Conservation (phyloP, 2,329 filamentous ascomycete species). For the Ascomycota sp. region DNA sequence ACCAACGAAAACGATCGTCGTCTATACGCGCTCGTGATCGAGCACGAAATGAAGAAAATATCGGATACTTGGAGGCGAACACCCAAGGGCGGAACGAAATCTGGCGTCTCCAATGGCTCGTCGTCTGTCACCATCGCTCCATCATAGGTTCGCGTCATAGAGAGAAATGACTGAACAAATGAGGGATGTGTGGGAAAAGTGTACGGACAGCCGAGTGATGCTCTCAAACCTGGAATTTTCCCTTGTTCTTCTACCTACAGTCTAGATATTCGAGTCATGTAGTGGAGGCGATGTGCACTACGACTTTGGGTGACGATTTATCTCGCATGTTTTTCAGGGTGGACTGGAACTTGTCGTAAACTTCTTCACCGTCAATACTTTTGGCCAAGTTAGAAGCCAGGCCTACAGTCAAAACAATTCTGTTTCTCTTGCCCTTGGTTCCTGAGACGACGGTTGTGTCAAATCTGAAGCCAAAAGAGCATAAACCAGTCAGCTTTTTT, state of each 20-base stretch:
- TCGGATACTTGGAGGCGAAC: slow-evolving; percentile 14
- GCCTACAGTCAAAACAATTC: slow-evolving; percentile 15
- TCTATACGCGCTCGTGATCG: slow-evolving; percentile 14
- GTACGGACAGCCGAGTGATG: background rate
- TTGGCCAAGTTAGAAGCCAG: slow-evolving; percentile 10
- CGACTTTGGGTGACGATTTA: slow-evolving; percentile 13
- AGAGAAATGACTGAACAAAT: background rate
- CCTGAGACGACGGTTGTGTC: slow-evolving; percentile 1
- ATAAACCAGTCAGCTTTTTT: too few species aligned
- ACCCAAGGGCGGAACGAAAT: slow-evolving; percentile 8
- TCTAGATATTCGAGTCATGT: slow-evolving; percentile 4
- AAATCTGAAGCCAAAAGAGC: too few species aligned
- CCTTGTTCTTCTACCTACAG: background rate
- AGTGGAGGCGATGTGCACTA: slow-evolving; percentile 9
- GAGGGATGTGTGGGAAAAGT: background rate
- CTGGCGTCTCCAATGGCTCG: too few species aligned
- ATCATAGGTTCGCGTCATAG: too few species aligned
- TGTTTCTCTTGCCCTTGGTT: slow-evolving; percentile 14
- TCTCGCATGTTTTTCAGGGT: slow-evolving; percentile 13
- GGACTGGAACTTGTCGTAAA: slow-evolving; percentile 14
- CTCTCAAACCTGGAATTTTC: too few species aligned
- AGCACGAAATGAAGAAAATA: slow-evolving; percentile 20
- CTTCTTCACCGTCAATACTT: slow-evolving; percentile 12
- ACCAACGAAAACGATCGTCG: slow-evolving; percentile 12
- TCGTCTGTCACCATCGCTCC: too few species aligned